Base-by-base conservation (phyloP, 2,329 filamentous ascomycete species). In the Cytospora paraplurivora region DNA sequence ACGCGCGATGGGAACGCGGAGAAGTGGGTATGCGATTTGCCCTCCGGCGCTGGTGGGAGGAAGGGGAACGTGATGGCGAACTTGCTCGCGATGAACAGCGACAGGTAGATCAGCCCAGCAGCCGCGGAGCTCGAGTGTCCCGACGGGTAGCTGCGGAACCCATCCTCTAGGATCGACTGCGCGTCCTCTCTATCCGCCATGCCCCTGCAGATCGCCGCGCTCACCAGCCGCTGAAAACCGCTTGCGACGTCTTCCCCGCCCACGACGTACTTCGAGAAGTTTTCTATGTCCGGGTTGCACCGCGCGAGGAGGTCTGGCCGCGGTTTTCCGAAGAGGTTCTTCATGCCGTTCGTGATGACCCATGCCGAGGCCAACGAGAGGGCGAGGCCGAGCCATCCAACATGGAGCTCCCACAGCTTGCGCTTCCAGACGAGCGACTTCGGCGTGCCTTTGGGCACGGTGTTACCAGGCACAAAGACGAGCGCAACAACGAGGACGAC, bases 401-500 rank as follows among this genome's bases (percentile, higher is more conserved):
- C 87, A 73, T 97, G 92, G 74, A 91, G 87, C 75, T 97, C 93
- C 93, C 94, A 97, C 1, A 97, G 75, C 77, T 95, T 97, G 68
- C 91, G 85, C 72, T 85, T 86, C 88, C 91, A 93, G 52, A 93
- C 81, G 60, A 91, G 76, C 4, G 82, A 75, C 67, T 82, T 82
- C 1, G 90, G 86, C 0, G 88, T 88, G 21, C 83, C 81, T 50
- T 80, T 80, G 17, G 85, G 83, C 0, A 89, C 87, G 1, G 87
- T 88, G 7, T 85, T 82, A 4, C 90, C 91, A 1, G 92, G 92
- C 0, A 95, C 86, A 68, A 94, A 81, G 65, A 87, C 67, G 37
- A 96, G 75, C 49, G 86, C 85, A 63, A 94, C 82, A 59, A 92
- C 44, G 58, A 89, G 75, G 69, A 96, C 88, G 67, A 93, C 79